Evolutionary conservation across 306 rosid species (phyloP), one percentile per base, ranked within the genome.

Genomic region (Lathyrus sativus): DNA sequence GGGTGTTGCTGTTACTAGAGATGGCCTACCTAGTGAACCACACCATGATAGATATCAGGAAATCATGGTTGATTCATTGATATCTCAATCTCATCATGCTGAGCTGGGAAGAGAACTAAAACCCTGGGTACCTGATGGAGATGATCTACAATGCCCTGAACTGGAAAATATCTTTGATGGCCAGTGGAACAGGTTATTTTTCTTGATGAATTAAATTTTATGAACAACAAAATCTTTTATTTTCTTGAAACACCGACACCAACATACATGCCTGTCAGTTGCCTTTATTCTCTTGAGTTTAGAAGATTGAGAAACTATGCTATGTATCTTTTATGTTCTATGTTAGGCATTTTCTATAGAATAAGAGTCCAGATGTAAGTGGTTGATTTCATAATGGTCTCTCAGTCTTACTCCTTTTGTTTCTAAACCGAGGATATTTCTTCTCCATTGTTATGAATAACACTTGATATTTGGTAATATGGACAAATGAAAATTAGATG

Each of bases 111-210:
- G 99, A 81, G 97, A 93, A 80, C 73, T 93, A 59, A 76, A 82
- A 73, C 99, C 88, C 3, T 93, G 99, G 99, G 78, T 90, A 63
- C 99, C 99, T 38, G 99, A 88, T 68, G 90, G 84, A 80, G 90
- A 86, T 74, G 91, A 78, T 78, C 93, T 85, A 13, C 92, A 68
- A 44, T 80, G 73, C 79, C 97, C 95, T 62, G 99, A 87, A 53
- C 80, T 88, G 87, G 99, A 93, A 17, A 85, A 85, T 83, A 84
- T 74, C 71, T 93, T 93, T 76, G 96, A 90, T 56, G 85, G 81
- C 75, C 82, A 39, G 28, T 84, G 95, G 97, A 88, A 88, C 79
- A 93, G 99, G 99, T 93, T 70, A 69, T 72, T 74, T 61, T 33
- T 15, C 56, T 59, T 58, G 24, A 55, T 51, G 45, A 51, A 29